A percentile compares a stretch with the other conserved stretches of the same genome.
Evolutionary conservation across 257 asterid genomes (phyloP).

Genomic region (Mitragyna speciosa): DNA sequence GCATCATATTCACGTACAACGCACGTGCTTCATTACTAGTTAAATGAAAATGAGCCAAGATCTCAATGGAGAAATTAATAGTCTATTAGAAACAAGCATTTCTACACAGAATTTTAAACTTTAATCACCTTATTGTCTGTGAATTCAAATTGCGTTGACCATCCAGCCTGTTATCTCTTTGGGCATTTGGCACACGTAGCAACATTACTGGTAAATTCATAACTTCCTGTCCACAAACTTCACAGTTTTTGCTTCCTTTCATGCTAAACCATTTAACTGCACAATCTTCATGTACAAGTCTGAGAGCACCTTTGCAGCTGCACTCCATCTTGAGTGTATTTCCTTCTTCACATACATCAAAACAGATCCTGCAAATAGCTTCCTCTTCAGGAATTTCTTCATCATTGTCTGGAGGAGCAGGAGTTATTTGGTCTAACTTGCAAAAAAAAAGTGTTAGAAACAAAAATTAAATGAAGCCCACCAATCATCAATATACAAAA

Average conservation of each 20-base stretch:
- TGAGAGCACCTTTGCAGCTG: slow-evolving; percentile 89
- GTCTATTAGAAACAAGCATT: not conserved
- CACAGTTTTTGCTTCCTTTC: slow-evolving; percentile 64
- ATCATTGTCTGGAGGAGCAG: slow-evolving; percentile 60
- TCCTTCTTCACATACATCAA: slow-evolving; percentile 77
- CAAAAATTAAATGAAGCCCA: not conserved
- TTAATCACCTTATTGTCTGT: slow-evolving; percentile 37
- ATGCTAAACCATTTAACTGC: slow-evolving; percentile 88
- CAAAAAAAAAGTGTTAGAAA: slow-evolving; percentile 3
- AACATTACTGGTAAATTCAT: slow-evolving; percentile 77
- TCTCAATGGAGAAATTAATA: not conserved
- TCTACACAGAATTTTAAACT: not conserved
- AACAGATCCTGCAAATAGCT: slow-evolving; percentile 90
- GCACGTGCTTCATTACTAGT: too few species aligned
- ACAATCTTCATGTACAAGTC: slow-evolving; percentile 73
- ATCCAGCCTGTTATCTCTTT: slow-evolving; percentile 36
- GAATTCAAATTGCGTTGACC: slow-evolving; percentile 34
- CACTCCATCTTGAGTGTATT: slow-evolving; percentile 81
- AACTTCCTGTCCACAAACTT: slow-evolving; percentile 83
- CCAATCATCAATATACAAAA: not conserved
- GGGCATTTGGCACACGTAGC: slow-evolving; percentile 55
- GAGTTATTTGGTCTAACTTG: slow-evolving; percentile 61
- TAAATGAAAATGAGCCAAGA: not conserved
- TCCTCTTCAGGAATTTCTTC: slow-evolving; percentile 98
- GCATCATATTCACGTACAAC: too few species aligned